Percentiles rank a stretch among this genome's conserved stretches.
These are phyloP conservation scores for Camelina laxa DNA, from an alignment of 345 rosid species.

Conservation along the genomic window DNA sequence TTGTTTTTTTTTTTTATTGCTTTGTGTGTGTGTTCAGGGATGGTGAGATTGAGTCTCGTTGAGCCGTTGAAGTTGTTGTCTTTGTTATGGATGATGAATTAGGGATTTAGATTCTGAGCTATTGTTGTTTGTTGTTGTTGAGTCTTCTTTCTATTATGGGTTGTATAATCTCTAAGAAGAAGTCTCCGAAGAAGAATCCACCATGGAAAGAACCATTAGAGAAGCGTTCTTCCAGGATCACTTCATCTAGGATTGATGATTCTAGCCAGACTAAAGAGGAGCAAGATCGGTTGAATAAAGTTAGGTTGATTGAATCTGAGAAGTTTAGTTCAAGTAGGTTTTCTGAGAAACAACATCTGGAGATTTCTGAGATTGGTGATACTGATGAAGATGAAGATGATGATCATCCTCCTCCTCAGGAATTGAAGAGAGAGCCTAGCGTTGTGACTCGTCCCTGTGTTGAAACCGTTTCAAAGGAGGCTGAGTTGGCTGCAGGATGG, in stretches of 20 bases:
- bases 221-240: slow-evolving; percentile 60
- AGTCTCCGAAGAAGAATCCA: slow-evolving; percentile 54
- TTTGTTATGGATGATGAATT: slow-evolving; percentile 2
- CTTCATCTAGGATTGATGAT: slow-evolving; percentile 68
- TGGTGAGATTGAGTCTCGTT: neutral
- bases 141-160: slow-evolving; percentile 57
- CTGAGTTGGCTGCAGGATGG: slow-evolving; percentile 67
- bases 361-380: slow-evolving; percentile 45
- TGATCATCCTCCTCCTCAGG: slow-evolving; percentile 2
- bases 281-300: slow-evolving; percentile 47
- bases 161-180: slow-evolving; percentile 75
- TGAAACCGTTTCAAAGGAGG: slow-evolving; percentile 51
- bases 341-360: slow-evolving; percentile 50
- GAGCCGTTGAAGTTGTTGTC: neutral
- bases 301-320: slow-evolving; percentile 63
- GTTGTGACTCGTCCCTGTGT: slow-evolving; percentile 42
- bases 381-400: slow-evolving; percentile 36
- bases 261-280: slow-evolving; percentile 45
- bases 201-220: slow-evolving; percentile 59
- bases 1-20: neutral
- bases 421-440: slow-evolving; percentile 21
- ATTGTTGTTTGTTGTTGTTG: slow-evolving; percentile 8
- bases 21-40: neutral
- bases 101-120: slow-evolving; percentile 2
- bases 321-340: slow-evolving; percentile 53